A percentile compares a stretch with the other conserved stretches of the same genome.
These are phyloP conservation scores for Vitis hybrid DNA, from an alignment of 177 flowering plant species.

Conservation along the genomic window DNA sequence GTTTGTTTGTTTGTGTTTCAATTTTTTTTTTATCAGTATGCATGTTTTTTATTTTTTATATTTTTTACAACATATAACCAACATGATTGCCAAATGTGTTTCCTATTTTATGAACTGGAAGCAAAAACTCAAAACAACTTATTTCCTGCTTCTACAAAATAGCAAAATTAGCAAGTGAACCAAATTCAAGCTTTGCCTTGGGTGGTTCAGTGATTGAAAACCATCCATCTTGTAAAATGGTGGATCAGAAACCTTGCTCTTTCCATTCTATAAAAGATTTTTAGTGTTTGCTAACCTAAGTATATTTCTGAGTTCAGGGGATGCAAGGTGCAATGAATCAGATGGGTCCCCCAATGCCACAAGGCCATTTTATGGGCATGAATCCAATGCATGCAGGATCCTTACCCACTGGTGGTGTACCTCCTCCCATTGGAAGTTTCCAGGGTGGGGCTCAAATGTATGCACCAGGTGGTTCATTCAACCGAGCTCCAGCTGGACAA, in stretches of 20 bases:
- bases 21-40: too few species aligned
- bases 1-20: too few species aligned
- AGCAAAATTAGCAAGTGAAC: too few species aligned
- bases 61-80: too few species aligned
- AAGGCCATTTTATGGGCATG: slow-evolving; percentile 80
- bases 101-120: too few species aligned
- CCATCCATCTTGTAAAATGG: not conserved
- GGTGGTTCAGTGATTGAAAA: not conserved
- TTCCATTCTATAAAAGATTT: not conserved
- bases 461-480: slow-evolving; percentile 61
- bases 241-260: not conserved
- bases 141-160: too few species aligned
- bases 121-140: too few species aligned
- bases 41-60: too few species aligned
- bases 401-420: slow-evolving; percentile 34
- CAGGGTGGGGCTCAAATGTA: slow-evolving; percentile 69
- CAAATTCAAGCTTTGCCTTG: too few species aligned
- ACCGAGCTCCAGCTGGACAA: slow-evolving; percentile 70
- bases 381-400: slow-evolving; percentile 79
- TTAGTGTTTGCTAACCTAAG: not conserved
- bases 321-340: slow-evolving; percentile 77
- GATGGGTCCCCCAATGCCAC: slow-evolving; percentile 71
- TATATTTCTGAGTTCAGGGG: slow-evolving; percentile 38
- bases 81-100: too few species aligned
- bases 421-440: slow-evolving; percentile 54